Base-by-base conservation (phyloP, 108 stramenopile species). In the Discostella stelligeroides region DNA sequence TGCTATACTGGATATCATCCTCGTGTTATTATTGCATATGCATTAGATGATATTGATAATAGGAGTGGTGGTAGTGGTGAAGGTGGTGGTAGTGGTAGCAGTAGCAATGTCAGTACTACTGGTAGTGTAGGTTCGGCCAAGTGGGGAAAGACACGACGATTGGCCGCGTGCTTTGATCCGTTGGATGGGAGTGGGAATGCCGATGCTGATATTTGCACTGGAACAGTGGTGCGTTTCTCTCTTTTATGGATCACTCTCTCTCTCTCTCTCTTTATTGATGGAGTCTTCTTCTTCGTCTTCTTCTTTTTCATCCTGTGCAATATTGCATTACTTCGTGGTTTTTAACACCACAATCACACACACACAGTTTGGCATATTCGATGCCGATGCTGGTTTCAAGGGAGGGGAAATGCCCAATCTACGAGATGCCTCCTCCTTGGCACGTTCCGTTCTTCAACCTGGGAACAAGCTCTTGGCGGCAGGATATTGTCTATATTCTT, bases 121-220 rank as follows among this genome's bases (percentile, higher is more conserved):
- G 1, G 10, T n/a, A 30, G 43, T 42, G 54, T 1, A 14, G 68
- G 29, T 48, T 34, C 34, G 34, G 63, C 62, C 54, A 69, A 63
- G 37, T 72, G 78, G 78, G 78, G 70, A 7, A 72, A 67, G 18
- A 65, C 71, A 47, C 63, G 79, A 39, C 56, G 79, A 46, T 57
- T 80, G 40, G 79, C 79, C 8, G 96, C 97, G 8, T 87, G 88
- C 63, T 95, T 99, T 79, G 99, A 99, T 81, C 99, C 99, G 17
- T 81, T 99, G 57, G 99, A 99, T 82, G 99, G 99, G 40, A 91
- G 89, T 60, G 94, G 94, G 34, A 99, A 99, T 86, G 96, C 97
- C 61, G 98, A 99, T 87, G 97, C 98, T 38, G 87, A 89, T 56
- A 97, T 99, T 55, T 98, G 97, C 70, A 97, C 97, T 0, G 99